Conservation (phyloP, 2,329 filamentous ascomycete species). For the Diaporthe ampelina region DNA sequence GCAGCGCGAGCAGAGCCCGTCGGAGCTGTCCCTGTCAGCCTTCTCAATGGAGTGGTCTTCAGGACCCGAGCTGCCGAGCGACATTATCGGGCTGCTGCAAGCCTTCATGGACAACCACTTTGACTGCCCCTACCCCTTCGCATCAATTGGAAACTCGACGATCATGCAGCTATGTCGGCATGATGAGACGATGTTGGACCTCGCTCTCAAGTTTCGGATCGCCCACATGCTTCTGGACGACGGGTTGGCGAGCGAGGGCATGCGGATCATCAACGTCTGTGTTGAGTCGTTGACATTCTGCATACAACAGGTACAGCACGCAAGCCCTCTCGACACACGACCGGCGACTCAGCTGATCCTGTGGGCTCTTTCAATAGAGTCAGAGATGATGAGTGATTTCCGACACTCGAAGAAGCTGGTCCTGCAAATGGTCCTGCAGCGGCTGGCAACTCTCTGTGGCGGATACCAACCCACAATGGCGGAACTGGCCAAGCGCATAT, state of each 20-base stretch:
- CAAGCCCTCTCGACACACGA: background rate
- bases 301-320: constrained; percentile 22
- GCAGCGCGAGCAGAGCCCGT: background rate
- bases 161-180: background rate
- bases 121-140: constrained; percentile 12
- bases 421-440: constrained; percentile 14
- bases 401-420: background rate
- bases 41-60: constrained; percentile 3
- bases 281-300: constrained; percentile 19
- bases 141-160: background rate
- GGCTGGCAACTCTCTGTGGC: background rate
- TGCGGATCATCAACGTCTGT: background rate
- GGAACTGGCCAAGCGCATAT: constrained; percentile 13
- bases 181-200: constrained; percentile 33
- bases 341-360: constrained; percentile 15
- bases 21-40: background rate
- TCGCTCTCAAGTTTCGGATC: constrained; percentile 36
- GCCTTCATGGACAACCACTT: constrained; percentile 32
- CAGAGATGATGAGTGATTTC: constrained; percentile 30
- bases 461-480: constrained; percentile 29
- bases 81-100: constrained; percentile 25
- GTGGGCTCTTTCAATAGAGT: constrained; percentile 31
- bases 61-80: background rate
- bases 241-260: background rate
- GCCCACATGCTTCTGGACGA: constrained; percentile 35